These are phyloP conservation scores for Irpex sp. DNA, from an alignment of 1,284 basidiomycete species.

Conservation along the genomic window DNA sequence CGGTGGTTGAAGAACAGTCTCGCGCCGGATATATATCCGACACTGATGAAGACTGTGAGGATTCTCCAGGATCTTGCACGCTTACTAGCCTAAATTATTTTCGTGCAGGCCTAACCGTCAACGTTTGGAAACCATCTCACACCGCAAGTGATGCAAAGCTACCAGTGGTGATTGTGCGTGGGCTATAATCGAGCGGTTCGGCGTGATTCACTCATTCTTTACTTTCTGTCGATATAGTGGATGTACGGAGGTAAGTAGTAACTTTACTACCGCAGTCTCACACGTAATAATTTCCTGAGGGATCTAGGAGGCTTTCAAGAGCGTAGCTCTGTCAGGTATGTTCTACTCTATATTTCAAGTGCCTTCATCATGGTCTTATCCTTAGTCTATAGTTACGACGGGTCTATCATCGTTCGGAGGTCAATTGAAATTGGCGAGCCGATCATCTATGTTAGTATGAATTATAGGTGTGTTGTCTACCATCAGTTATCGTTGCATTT, in stretches of 20 bases:
- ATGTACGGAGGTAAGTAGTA: conserved; percentile 41
- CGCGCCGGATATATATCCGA: not conserved
- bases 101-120: not conserved
- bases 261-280: not conserved
- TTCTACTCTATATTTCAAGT: not conserved
- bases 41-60: conserved; percentile 7
- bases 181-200: not conserved
- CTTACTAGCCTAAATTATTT: not conserved
- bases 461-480: conserved; percentile 22
- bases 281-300: not conserved
- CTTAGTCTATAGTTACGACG: conserved; percentile 21
- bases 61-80: not conserved
- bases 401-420: conserved; percentile 25
- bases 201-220: not conserved
- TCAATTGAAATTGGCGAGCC: conserved; percentile 33
- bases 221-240: conserved; percentile 34
- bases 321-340: not conserved
- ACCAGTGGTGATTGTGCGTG: conserved; percentile 2
- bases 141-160: not conserved
- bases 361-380: not conserved
- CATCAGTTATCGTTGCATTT: not conserved
- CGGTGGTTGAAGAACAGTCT: not conserved
- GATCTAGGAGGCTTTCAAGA: not conserved
- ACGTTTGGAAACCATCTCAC: conserved; percentile 7
- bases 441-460: conserved; percentile 28